Base-by-base conservation (phyloP, 1,284 basidiomycete genomes). In the Boletus semigastroideus region DNA sequence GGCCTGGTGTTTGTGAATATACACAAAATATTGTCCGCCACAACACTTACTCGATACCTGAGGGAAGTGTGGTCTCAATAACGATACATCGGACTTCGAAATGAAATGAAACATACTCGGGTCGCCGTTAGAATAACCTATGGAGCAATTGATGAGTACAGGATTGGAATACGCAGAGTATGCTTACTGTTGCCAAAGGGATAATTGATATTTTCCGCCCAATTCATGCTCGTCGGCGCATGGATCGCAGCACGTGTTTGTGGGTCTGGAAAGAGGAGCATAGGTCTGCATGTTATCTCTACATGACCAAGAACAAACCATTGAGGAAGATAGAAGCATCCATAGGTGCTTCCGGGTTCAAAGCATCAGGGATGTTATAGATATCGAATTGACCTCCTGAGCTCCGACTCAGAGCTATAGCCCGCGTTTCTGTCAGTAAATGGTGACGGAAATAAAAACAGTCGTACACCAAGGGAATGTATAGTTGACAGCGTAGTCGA, bases 381-480 rank as follows among this genome's bases (percentile, higher is more conserved):
- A 74, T 58, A 59, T 79, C 70, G 53, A 79, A 80, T 58, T 59
- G 65, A 13, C 65, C 71, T n/a, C 67, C 67, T 6, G 62, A 64
- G 37, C 68, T 31, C 37, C 28, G 9, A 28, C 38, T 58, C 48
- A 74, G 56, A 48, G 65, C 79, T 79, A 48, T 36, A 31, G 40
- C 7, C 51, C 19, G 22, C 43, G 44, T 30, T 42, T n/a, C 12
- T 28, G 6, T 52, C 45, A 57, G 48, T 22, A 34, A 19, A 51
- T 8, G 36, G 20, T 40, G 42, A 28, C 30, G 8, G 22, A 0
- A 31, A 28, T 9, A 19, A 50, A 33, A 49, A 36, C 10, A 7
- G 48, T 46, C 81, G 52, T 65, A 86, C 83, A 80, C 84, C 84
- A 87, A 2, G 86, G 86, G 58, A 75, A 82, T 1, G 77, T 81